Evolutionary conservation across 345 rosid species (phyloP).

Genomic region (Salix brachista): DNA sequence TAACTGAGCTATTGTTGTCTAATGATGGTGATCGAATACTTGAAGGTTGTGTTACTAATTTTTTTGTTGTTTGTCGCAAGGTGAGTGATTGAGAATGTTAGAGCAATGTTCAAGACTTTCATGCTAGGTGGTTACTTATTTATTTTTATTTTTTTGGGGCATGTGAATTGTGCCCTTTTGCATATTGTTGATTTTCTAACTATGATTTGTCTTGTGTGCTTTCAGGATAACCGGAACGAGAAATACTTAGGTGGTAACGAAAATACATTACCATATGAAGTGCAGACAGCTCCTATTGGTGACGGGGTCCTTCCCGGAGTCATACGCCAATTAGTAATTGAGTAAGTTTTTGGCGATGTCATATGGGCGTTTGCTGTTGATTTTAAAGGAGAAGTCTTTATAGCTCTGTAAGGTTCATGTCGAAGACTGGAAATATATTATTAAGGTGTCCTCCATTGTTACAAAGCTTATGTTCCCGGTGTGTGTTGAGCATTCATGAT

Average conservation of each 20-base stretch:
- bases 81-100: slow-evolving; percentile 32
- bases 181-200: neutral
- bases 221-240: slow-evolving; percentile 30
- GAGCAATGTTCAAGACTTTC: slow-evolving; percentile 5
- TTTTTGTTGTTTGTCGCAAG: slow-evolving; percentile 61
- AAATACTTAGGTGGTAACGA: slow-evolving; percentile 7
- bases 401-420: neutral
- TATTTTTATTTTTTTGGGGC: neutral
- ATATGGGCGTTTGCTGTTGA: neutral
- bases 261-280: slow-evolving; percentile 39
- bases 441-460: too few relatives aligned
- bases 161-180: neutral
- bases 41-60: slow-evolving; percentile 71
- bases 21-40: slow-evolving; percentile 81
- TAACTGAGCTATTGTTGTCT: slow-evolving; percentile 72
- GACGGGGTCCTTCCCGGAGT: slow-evolving; percentile 89
- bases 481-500: too few relatives aligned
- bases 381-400: neutral
- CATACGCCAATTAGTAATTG: slow-evolving; percentile 74
- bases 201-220: slow-evolving; percentile 10
- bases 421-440: neutral
- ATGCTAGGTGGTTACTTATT: neutral
- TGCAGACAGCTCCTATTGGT: slow-evolving; percentile 71
- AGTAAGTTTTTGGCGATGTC: slow-evolving; percentile 36
- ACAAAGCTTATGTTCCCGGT: too few relatives aligned